Base-by-base conservation (phyloP, 2,329 filamentous ascomycete genomes). In the Colletotrichum magnum region DNA sequence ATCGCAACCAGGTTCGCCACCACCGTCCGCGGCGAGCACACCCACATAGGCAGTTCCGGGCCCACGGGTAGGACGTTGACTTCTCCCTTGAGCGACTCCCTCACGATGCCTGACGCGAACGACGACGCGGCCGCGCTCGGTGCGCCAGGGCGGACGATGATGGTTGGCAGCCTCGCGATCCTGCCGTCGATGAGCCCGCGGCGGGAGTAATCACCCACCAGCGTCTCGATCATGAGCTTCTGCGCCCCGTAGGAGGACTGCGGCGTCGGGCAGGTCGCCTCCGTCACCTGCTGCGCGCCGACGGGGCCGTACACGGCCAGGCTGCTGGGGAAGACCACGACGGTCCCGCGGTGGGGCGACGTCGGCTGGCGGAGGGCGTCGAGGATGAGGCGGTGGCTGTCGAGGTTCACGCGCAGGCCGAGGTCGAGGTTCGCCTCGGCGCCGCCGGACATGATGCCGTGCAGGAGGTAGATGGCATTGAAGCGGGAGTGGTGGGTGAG, bases 401-500 rank as follows among this genome's bases (percentile, higher is more conserved):
- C 88, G 50, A 89, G 81, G 74, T 90, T 90, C 61, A 90, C 88
- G 54, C 80, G 83, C 68, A 89, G 81, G 1, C 88, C 65, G 80
- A 84, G 73, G 79, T 88, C 76, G 81, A 89, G 79, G 58, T 90
- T 86, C 10, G 86, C 86, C 78, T 91, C 89, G 16, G 88, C 85
- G 15, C 88, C 88, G 24, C 85, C 84, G 0, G 87, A 90, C 89
- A 91, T 91, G 78, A 90, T 88, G 51, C 89, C 89, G 73, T 91
- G 89, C 66, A 91, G 85, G 54, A 89, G 83, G 75, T 89, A 91
- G 50, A 88, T 83, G 10, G 83, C 81, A 43, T 85, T 78, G 13
- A 85, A 79, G 10, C 70, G 74, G 0, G 74, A 71, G 1, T 74
- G 65, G 21, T 60, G 60, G 5, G 28, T 36, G 45, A 83, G 72